phyloP scores from a whole-genome alignment of 1,284 basidiomycete species.

The Trametes sp. region DNA sequence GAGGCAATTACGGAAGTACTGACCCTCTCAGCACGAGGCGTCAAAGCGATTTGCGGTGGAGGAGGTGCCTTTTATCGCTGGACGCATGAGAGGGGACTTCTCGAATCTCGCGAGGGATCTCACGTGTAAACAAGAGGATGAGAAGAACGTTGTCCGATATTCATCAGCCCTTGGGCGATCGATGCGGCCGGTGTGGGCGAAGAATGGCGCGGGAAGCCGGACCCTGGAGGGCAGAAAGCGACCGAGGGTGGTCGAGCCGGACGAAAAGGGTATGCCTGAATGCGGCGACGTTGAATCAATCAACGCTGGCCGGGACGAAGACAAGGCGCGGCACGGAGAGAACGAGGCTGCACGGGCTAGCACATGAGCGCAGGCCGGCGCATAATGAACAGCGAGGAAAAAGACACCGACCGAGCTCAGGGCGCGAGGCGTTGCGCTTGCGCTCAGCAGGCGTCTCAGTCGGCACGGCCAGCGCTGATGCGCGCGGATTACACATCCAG shows the following conservation, averaged over 20 bases:
- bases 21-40: constrained; percentile 44
- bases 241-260: constrained; percentile 20
- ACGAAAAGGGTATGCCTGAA: constrained; percentile 11
- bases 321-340: constrained; percentile 12
- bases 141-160: constrained; percentile 39
- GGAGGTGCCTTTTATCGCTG: constrained; percentile 42
- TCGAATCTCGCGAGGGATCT: constrained; percentile 35
- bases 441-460: too few relatives aligned
- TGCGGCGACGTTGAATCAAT: constrained; percentile 20
- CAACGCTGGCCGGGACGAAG: constrained; percentile 19
- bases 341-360: not conserved
- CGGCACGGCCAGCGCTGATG: too few relatives aligned
- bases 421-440: constrained; percentile 8
- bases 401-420: not conserved
- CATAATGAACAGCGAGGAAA: constrained; percentile 18
- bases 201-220: constrained; percentile 28
- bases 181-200: constrained; percentile 29
- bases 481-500: not conserved
- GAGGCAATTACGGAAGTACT: constrained; percentile 41
- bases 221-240: constrained; percentile 17
- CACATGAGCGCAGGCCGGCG: constrained; percentile 7
- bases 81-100: constrained; percentile 29
- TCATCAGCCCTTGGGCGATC: constrained; percentile 42
- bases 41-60: constrained; percentile 35
- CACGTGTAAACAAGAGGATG: constrained; percentile 42